phyloP scores from a whole-genome alignment of 257 asterid species.

The Forsythia viridissima region DNA sequence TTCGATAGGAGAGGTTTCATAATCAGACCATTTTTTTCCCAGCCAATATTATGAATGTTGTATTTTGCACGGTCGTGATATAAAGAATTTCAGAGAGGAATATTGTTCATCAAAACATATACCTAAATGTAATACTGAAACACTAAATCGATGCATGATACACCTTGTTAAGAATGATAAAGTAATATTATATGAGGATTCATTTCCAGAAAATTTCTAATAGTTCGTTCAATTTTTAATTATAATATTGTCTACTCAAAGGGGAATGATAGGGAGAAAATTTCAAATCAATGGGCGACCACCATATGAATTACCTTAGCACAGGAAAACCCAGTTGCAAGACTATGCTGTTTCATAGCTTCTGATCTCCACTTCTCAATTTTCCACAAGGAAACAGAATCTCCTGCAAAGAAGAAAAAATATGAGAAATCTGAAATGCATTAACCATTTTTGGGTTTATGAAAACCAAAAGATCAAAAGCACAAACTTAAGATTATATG shows the following conservation, averaged over 20 bases:
- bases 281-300: constrained; percentile 17
- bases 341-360: constrained; percentile 65
- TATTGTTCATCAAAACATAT: not conserved
- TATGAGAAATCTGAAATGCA: constrained; percentile 6
- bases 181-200: constrained; percentile 13
- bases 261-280: not conserved
- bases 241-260: not conserved
- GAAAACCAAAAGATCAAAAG: constrained; percentile 13
- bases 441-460: constrained; percentile 12
- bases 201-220: not conserved
- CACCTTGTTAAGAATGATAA: not conserved
- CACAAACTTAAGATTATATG: not conserved
- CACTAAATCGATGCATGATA: not conserved
- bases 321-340: constrained; percentile 85
- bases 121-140: not conserved
- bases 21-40: not conserved
- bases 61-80: not conserved
- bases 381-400: constrained; percentile 78
- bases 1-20: not conserved
- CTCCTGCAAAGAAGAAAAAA: constrained; percentile 50
- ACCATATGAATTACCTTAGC: constrained; percentile 67
- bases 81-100: constrained; percentile 1
- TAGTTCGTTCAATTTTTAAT: constrained; percentile 15
- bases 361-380: constrained; percentile 78
- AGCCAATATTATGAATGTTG: not conserved